Conservation (phyloP, 495 filamentous ascomycete species). For the Peziza echinospora region DNA sequence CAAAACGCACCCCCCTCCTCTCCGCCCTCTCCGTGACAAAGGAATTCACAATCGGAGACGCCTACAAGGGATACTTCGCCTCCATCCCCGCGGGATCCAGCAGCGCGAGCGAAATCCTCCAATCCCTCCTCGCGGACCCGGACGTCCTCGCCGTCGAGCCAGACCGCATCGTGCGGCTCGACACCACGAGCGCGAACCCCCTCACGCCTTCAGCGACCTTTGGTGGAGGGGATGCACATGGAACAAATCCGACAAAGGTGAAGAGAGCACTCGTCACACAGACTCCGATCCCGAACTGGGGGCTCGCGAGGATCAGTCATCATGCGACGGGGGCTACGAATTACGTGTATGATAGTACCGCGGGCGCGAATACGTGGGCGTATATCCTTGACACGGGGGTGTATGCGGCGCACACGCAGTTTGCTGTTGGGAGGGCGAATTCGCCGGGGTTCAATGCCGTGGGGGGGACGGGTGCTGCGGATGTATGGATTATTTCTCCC, state of each 20-base stretch:
- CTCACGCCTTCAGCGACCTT: too few relatives aligned
- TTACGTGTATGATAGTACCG: constrained; percentile 37
- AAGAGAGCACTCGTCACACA: constrained; percentile 23
- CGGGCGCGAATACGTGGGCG: constrained; percentile 30
- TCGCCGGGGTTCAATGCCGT: constrained; percentile 33
- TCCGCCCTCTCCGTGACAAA: constrained; percentile 22
- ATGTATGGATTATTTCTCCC: constrained; percentile 14
- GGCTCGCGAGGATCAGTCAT: constrained; percentile 37
- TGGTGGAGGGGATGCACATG: too few relatives aligned
- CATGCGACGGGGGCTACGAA: constrained; percentile 22
- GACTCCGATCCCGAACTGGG: constrained; percentile 29
- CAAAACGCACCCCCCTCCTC: constrained; percentile 6
- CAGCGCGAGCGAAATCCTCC: constrained; percentile 16
- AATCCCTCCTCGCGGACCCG: constrained; percentile 10
- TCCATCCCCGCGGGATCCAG: too few relatives aligned
- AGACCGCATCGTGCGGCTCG: constrained; percentile 23
- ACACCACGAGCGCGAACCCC: constrained; percentile 5
- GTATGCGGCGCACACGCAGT: constrained; percentile 30
- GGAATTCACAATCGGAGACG: constrained; percentile 21
- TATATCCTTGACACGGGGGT: constrained; percentile 40
- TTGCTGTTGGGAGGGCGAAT: constrained; percentile 35
- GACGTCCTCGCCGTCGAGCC: constrained; percentile 28
- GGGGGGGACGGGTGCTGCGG: constrained; percentile 23
- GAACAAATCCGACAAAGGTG: too few relatives aligned
- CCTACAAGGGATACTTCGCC: constrained; percentile 22